Conservation (phyloP, 441 rosid genomes). For the Erysimum pusillum region DNA sequence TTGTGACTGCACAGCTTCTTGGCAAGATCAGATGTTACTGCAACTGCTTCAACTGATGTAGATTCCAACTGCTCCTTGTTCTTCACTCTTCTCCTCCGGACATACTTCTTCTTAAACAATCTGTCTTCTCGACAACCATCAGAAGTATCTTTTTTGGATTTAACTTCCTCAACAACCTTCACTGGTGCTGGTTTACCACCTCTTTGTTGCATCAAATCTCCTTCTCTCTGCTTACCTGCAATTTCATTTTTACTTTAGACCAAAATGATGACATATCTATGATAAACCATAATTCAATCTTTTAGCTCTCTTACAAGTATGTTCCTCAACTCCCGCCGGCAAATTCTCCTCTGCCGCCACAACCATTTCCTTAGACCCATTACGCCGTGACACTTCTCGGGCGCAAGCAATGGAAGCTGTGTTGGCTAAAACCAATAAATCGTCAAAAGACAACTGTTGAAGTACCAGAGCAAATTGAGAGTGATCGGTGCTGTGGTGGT, state of each 20-base stretch:
- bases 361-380: neutral
- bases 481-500: neutral
- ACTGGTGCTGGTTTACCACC: neutral
- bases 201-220: neutral
- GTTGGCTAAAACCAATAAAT: neutral
- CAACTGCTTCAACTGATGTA: neutral
- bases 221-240: conserved; percentile 4
- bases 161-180: neutral
- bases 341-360: neutral
- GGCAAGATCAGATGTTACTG: neutral
- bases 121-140: neutral
- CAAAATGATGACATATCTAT: neutral
- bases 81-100: conserved; percentile 13
- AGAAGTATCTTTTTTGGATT: neutral
- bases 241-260: neutral
- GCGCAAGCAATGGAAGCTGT: neutral
- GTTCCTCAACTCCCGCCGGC: neutral
- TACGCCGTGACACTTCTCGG: neutral
- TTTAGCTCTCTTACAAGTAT: neutral
- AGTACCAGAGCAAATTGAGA: neutral
- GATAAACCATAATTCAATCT: neutral
- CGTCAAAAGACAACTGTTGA: neutral
- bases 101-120: conserved; percentile 10
- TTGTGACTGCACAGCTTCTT: neutral
- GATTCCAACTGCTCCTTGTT: neutral